phyloP scores from a whole-genome alignment of 108 stramenopile genomes.

The Schizochytrium sp. region DNA sequence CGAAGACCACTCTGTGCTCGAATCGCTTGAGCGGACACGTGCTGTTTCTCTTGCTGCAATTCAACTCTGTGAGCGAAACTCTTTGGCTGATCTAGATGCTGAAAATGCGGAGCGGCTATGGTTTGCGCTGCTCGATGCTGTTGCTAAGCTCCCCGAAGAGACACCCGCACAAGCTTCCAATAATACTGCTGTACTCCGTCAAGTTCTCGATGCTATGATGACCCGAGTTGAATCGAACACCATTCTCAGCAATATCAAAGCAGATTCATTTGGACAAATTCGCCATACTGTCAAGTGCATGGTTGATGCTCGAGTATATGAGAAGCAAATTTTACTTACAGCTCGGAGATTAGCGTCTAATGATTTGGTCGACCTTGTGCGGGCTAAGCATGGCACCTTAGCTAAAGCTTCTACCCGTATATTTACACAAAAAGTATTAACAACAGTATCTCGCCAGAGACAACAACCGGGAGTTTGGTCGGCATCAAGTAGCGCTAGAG shows the following conservation, averaged over 20 bases:
- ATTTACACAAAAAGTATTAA: not conserved
- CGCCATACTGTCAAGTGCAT: slow-evolving; percentile 59
- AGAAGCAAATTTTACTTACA: not conserved
- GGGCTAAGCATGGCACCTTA: slow-evolving; percentile 20
- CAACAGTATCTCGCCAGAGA: not conserved
- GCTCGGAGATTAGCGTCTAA: slow-evolving; percentile 14
- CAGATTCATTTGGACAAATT: slow-evolving; percentile 43
- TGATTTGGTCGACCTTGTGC: slow-evolving; percentile 21
- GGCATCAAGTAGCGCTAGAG: not conserved
- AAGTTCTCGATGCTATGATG: slow-evolving; percentile 55
- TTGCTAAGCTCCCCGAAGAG: not conserved
- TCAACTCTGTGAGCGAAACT: slow-evolving; percentile 49
- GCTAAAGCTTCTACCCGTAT: slow-evolving; percentile 44
- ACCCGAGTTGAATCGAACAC: slow-evolving; percentile 14
- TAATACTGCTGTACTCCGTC: slow-evolving; percentile 30
- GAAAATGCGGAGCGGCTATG: slow-evolving; percentile 20
- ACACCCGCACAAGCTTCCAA: not conserved
- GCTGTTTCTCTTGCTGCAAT: slow-evolving; percentile 40
- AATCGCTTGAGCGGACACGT: slow-evolving; percentile 29
- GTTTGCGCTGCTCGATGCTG: slow-evolving; percentile 44
- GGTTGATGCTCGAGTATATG: slow-evolving; percentile 34
- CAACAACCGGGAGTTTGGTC: not conserved
- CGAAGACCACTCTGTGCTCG: not conserved
- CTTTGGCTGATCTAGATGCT: slow-evolving; percentile 11
- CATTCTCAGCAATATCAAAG: slow-evolving; percentile 47